A percentile compares a stretch with the other conserved stretches of the same genome.
phyloP scores from a whole-genome alignment of 345 rosid genomes.

The Citrus unshiu region DNA sequence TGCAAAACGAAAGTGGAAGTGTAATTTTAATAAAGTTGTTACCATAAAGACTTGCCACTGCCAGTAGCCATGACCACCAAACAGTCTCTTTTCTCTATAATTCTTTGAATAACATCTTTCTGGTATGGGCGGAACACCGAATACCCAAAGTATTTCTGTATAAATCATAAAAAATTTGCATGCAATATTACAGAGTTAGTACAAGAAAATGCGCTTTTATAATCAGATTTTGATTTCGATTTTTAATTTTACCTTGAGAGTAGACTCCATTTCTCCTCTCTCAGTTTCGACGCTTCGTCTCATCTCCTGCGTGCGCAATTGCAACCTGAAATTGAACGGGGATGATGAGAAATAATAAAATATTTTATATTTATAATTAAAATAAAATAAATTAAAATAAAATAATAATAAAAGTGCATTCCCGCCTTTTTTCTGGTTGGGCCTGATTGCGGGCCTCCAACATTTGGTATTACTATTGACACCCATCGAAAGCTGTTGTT shows the following conservation, averaged over 20 bases:
- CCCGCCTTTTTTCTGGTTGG: no score
- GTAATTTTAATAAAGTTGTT: background rate
- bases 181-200: background rate
- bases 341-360: no score
- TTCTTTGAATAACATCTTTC: constrained; percentile 38
- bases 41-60: constrained; percentile 53
- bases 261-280: background rate
- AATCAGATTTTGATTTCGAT: background rate
- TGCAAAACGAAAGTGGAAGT: background rate
- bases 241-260: background rate
- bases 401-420: no score
- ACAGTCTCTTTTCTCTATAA: constrained; percentile 31
- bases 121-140: constrained; percentile 38
- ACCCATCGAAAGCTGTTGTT: no score
- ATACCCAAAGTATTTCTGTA: constrained; percentile 38
- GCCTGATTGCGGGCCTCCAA: no score
- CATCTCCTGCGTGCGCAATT: background rate
- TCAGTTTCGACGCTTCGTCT: background rate
- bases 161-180: background rate
- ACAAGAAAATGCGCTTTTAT: background rate
- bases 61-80: constrained; percentile 54
- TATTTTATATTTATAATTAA: no score
- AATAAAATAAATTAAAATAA: no score
- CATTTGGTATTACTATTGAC: no score
- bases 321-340: background rate